Base-by-base conservation (phyloP, 371 early-diverging fungal species). In the Capillidium rhysosporum region DNA sequence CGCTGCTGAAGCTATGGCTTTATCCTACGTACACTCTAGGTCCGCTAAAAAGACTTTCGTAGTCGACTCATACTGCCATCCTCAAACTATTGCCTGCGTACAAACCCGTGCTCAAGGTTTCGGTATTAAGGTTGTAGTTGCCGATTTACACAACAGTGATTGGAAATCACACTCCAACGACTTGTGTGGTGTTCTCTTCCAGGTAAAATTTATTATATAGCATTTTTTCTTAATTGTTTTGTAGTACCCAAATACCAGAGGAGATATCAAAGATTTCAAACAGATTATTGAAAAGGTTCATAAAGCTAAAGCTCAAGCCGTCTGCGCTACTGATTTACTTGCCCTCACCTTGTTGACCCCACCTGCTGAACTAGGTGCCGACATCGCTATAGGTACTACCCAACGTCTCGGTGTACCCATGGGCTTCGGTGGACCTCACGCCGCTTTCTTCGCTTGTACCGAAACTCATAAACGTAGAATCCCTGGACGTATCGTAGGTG, bases 351-450 rank as follows among this genome's bases (percentile, higher is more conserved):
- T 95, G 39, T 70, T 94, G 39, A 85, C 84, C 60, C 75, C 93
- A 28, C 97, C 97, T 14, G 92, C 88, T 38, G 90, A 90, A 66
- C 89, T 84, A 59, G 95, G 95, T 46, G 91, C 83, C 34, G 97
- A 96, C 68, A 93, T 96, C 63, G 95, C 86, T 34, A 69, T 96
- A 30, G 97, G 97, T 59, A 92, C 87, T 75, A 80, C 82, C 23
- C 95, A 96, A 69, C 82, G 97, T 31, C 93, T 96, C 59, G 97
- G 97, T 65, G 94, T 96, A 31, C 94, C 95, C 2, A 75, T 96
- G 45, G 97, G 97, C 39, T 94, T 87, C 65, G 97, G 97, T 65
- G 97, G 97, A 48, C 97, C 97, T n/a, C 95, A 94, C 63, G 97
- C 97, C 5, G 97, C 97, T 28, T 96, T 92, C 75, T 92, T 96